Base-by-base conservation (phyloP, 495 filamentous ascomycete species). In the Pseudoneurospora amorphoporcata region DNA sequence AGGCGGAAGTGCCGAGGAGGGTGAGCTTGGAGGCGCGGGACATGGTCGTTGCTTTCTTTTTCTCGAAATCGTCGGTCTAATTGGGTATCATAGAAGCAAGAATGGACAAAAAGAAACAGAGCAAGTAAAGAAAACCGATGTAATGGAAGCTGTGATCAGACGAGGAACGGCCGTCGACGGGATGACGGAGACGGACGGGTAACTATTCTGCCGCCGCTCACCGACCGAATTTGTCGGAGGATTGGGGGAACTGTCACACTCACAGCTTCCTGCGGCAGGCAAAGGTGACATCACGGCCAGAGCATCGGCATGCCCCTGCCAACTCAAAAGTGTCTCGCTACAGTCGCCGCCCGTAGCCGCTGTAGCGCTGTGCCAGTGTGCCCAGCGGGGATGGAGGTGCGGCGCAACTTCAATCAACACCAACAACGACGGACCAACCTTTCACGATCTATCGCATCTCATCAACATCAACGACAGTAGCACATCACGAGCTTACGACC, bases 21-120 rank as follows among this genome's bases (percentile, higher is more conserved):
- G 95, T 98, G 74, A 93, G 78, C 78, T 97, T 97, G 2, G 95
- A 91, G 68, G 93, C 92, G 73, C 87, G 90, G 72, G 95, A 98
- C 96, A 99, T 99, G 40, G 72, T 65, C 16, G 35, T 65, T n/a
- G 39, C 10, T 41, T 69, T 37, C 8, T 39, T 61, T 61, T 71
- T 47, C 32, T 16, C 6, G n/a, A 29, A 19, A 23, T 71, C 8
- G 39, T 58, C 39, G 39, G 8, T 23, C 69, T 23, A 23, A 72
- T 72, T 69, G 71, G 38, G 42, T 47, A 47, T 47, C 43, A 19
- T 19, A 1, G 0, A 47, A 47, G 2, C 43, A 47, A 47, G 19
- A 47, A 47, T 5, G 17, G 3, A 23, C n/a, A 47, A 4, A 10
- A 10, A 43, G 41, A 43, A 17, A 42, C 40, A 17, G 41, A 42